Evolutionary conservation across 208 protist genomes (phyloP).

Genomic region (Trypanosoma brucei): DNA sequence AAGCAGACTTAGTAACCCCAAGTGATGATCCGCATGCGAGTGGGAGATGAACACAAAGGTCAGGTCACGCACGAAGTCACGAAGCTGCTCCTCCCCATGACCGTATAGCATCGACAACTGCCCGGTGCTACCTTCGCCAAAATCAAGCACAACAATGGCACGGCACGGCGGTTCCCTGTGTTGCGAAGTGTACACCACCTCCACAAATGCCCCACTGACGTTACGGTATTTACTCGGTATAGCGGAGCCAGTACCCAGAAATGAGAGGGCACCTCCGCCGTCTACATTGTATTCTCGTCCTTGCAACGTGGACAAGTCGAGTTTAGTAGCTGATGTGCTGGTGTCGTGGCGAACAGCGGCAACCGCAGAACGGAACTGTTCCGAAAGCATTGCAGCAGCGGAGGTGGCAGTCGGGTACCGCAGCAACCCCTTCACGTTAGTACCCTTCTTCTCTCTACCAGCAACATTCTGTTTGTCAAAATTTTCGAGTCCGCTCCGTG

Average conservation of each 20-base stretch:
- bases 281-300: constrained; percentile 10
- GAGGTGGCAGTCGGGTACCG: constrained; percentile 41
- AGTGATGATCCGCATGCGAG: constrained; percentile 85
- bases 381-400: constrained; percentile 29
- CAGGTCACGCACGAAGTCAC: constrained; percentile 41
- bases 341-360: background rate
- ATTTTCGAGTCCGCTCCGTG: too few species aligned
- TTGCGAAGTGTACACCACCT: constrained; percentile 27
- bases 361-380: constrained; percentile 8
- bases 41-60: constrained; percentile 85
- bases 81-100: constrained; percentile 18
- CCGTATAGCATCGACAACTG: constrained; percentile 55
- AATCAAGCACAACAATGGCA: constrained; percentile 70
- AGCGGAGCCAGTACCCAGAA: constrained; percentile 84
- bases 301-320: background rate
- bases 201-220: constrained; percentile 70
- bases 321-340: background rate
- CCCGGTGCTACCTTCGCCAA: constrained; percentile 75
- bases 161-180: constrained; percentile 9
- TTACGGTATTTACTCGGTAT: constrained; percentile 89
- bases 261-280: constrained; percentile 57
- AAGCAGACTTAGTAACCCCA: constrained; percentile 71
- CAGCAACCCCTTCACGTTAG: constrained; percentile 19
- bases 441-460: constrained; percentile 1
- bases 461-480: constrained; percentile 8